Conservation (phyloP, 139 green algal genomes). For the Volvox africanus region DNA sequence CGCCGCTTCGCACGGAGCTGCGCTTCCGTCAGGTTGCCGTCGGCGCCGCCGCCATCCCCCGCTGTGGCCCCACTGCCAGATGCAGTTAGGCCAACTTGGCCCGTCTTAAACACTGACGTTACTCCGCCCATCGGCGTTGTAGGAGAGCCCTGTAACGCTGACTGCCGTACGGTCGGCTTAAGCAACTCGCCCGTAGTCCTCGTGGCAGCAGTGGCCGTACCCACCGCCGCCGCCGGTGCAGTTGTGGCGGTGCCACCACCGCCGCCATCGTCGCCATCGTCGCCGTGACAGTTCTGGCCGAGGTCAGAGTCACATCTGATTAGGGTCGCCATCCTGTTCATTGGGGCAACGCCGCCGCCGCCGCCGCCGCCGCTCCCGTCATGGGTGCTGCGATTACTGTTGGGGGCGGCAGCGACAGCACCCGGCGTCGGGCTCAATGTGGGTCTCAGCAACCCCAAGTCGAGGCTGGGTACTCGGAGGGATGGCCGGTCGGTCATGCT, state of each 20-base stretch:
- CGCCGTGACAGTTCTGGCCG: not conserved
- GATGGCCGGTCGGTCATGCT: not conserved
- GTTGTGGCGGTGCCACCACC: not conserved
- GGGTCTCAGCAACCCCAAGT: not conserved
- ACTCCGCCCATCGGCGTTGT: not conserved
- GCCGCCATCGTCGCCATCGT: not conserved
- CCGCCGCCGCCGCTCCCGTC: not conserved
- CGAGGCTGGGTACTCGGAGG: not conserved
- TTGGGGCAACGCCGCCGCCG: not conserved
- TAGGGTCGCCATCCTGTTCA: not conserved
- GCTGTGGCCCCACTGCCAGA: too few species aligned
- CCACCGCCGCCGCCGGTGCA: not conserved
- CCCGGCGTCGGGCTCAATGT: not conserved
- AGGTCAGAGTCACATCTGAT: not conserved
- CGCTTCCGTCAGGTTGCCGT: not conserved
- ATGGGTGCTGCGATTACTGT: not conserved
- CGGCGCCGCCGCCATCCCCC: not conserved
- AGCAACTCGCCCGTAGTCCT: not conserved
- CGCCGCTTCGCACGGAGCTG: not conserved
- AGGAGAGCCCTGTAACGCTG: not conserved
- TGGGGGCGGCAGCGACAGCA: not conserved
- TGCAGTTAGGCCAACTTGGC: not conserved
- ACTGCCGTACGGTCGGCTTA: not conserved
- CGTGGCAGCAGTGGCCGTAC: not conserved
- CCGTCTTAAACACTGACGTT: not conserved